Evolutionary conservation across 2,329 filamentous ascomycete species (phyloP).

Genomic region (Xylaria sp.): DNA sequence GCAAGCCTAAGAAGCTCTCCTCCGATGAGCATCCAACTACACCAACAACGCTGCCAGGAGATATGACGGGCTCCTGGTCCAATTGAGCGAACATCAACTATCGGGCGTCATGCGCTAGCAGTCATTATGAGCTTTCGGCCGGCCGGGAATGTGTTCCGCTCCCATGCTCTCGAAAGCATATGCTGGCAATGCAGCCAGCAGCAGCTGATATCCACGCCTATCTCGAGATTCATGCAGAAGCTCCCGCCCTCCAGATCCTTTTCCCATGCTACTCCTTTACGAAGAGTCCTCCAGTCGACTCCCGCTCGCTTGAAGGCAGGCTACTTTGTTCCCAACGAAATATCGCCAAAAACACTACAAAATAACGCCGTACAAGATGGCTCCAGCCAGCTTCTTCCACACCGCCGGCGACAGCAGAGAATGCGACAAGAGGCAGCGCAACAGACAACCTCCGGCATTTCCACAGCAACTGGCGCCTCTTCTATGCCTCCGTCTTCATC

Average conservation of each 20-base stretch:
- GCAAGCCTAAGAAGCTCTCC: background rate
- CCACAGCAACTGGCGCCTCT: background rate
- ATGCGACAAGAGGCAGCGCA: slow-evolving; percentile 8
- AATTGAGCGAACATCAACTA: slow-evolving; percentile 9
- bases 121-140: slow-evolving; percentile 33
- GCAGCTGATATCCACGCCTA: slow-evolving; percentile 1
- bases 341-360: slow-evolving; percentile 12
- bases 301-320: slow-evolving; percentile 25
- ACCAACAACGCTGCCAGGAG: background rate
- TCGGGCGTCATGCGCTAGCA: slow-evolving; percentile 27
- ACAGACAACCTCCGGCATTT: background rate
- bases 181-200: slow-evolving; percentile 31
- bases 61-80: slow-evolving; percentile 9
- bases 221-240: background rate
- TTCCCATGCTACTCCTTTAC: slow-evolving; percentile 16
- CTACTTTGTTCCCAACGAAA: slow-evolving; percentile 31
- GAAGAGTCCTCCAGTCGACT: slow-evolving; percentile 14
- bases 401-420: slow-evolving; percentile 5
- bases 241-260: slow-evolving; percentile 18
- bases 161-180: slow-evolving; percentile 22
- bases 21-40: background rate
- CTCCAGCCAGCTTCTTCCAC: slow-evolving; percentile 7
- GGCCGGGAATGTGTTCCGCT: slow-evolving; percentile 27
- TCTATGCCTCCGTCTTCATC: background rate
- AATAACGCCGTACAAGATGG: background rate